These are phyloP conservation scores for Lentinula guzmanii DNA, from an alignment of 768 basidiomycete genomes.

Conservation along the genomic window DNA sequence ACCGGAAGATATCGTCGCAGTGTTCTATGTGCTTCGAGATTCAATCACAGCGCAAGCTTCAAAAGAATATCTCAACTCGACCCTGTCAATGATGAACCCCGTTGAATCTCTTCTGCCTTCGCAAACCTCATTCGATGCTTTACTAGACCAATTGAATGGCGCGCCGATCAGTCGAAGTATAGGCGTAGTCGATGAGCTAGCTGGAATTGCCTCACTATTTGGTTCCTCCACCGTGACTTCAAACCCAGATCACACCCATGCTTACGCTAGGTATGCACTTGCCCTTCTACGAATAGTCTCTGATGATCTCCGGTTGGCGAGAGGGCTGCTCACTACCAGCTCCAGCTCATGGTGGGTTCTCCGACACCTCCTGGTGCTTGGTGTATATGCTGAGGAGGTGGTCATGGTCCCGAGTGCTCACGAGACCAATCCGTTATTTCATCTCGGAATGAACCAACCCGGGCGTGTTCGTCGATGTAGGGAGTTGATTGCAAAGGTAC, in stretches of 20 bases:
- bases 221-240: conserved; percentile 11
- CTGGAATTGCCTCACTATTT: conserved; percentile 45
- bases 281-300: conserved; percentile 52
- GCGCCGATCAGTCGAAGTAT: conserved; percentile 31
- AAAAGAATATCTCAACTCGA: neutral
- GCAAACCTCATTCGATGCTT: conserved; percentile 23
- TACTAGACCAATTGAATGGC: conserved; percentile 27
- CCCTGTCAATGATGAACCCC: neutral
- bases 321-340: conserved; percentile 14
- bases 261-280: conserved; percentile 60
- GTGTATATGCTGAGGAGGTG: conserved; percentile 58
- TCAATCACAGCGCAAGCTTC: neutral
- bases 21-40: neutral
- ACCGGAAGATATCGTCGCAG: neutral
- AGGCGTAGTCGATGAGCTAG: conserved; percentile 39
- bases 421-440: neutral
- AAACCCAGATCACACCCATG: conserved; percentile 34
- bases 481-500: conserved; percentile 39
- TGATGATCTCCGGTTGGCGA: conserved; percentile 56
- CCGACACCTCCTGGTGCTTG: conserved; percentile 60
- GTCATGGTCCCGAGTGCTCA: conserved; percentile 42
- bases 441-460: neutral
- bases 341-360: conserved; percentile 66
- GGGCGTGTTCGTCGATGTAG: conserved; percentile 17
- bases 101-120: conserved; percentile 25